A percentile compares a stretch with the other conserved stretches of the same genome.
These are phyloP conservation scores for Pyrrhoderma lamaoense DNA, from an alignment of 1,284 basidiomycete species.

Conservation along the genomic window DNA sequence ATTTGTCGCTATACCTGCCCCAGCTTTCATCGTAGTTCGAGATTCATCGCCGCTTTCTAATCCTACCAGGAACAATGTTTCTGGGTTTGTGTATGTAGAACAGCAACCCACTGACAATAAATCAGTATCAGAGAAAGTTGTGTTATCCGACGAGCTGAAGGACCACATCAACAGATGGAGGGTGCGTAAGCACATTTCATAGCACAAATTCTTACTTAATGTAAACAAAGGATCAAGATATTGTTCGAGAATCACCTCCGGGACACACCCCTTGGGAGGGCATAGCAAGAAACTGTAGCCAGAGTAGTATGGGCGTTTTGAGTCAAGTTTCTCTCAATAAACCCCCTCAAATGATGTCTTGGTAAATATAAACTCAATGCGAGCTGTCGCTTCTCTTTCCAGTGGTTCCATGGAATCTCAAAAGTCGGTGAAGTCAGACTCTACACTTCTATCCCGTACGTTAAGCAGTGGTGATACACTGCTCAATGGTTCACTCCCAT, in stretches of 20 bases:
- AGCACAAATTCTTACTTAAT: neutral
- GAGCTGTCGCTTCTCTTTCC: too few relatives aligned
- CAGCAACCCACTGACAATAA: neutral
- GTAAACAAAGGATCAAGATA: neutral
- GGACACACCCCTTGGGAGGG: constrained; percentile 15
- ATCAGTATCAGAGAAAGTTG: too few relatives aligned
- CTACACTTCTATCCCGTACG: neutral
- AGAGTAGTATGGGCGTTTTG: too few relatives aligned
- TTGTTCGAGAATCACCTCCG: constrained; percentile 8
- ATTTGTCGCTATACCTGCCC: constrained; percentile 16
- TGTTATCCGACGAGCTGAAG: too few relatives aligned
- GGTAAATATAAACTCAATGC: too few relatives aligned
- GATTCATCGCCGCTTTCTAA: neutral
- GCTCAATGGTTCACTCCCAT: constrained; percentile 12
- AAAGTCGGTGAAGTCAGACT: too few relatives aligned
- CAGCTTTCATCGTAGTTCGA: constrained; percentile 13
- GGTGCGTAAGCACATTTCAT: constrained; percentile 1
- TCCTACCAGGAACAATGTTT: constrained; percentile 1
- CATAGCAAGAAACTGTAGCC: too few relatives aligned
- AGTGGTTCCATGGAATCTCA: too few relatives aligned
- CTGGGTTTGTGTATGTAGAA: constrained; percentile 16
- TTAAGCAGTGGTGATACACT: constrained; percentile 3
- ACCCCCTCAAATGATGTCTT: too few relatives aligned
- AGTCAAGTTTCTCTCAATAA: too few relatives aligned
- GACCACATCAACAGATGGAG: constrained; percentile 9